A percentile compares a stretch with the other conserved stretches of the same genome.
Evolutionary conservation across 805 yeast species (phyloP).

Genomic region (Candida broadrunensis): DNA sequence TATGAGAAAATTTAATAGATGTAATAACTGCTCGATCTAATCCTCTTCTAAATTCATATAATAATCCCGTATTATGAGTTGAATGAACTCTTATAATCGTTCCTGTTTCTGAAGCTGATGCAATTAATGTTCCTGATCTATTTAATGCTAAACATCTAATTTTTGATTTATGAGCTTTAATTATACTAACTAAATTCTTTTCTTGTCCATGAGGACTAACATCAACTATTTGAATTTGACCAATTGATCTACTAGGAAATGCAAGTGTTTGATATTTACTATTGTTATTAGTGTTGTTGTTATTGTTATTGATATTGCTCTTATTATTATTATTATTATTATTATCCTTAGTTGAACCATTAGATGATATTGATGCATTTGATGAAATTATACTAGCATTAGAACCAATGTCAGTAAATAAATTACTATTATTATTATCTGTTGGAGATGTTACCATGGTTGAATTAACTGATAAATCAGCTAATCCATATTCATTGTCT

Average conservation of each 20-base stretch:
- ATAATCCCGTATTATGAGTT: constrained; percentile 59
- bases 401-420: background rate
- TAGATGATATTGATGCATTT: constrained; percentile 4
- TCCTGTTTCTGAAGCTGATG: constrained; percentile 80
- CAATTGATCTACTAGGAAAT: constrained; percentile 72
- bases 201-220: constrained; percentile 65
- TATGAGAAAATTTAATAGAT: constrained; percentile 79
- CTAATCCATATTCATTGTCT: constrained; percentile 61
- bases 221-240: constrained; percentile 80
- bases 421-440: background rate
- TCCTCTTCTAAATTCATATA: constrained; percentile 89
- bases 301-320: constrained; percentile 5
- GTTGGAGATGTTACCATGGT: constrained; percentile 5
- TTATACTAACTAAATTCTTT: constrained; percentile 59
- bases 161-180: constrained; percentile 72
- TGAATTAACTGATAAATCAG: constrained; percentile 46
- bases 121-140: constrained; percentile 63
- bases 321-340: background rate
- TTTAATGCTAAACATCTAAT: constrained; percentile 64
- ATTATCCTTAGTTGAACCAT: background rate
- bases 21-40: constrained; percentile 79
- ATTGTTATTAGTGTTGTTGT: constrained; percentile 7
- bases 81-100: constrained; percentile 76
- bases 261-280: constrained; percentile 54
- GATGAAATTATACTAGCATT: constrained; percentile 4